Conservation (phyloP, 139 green algal species). For the Yamagishiella unicocca region DNA sequence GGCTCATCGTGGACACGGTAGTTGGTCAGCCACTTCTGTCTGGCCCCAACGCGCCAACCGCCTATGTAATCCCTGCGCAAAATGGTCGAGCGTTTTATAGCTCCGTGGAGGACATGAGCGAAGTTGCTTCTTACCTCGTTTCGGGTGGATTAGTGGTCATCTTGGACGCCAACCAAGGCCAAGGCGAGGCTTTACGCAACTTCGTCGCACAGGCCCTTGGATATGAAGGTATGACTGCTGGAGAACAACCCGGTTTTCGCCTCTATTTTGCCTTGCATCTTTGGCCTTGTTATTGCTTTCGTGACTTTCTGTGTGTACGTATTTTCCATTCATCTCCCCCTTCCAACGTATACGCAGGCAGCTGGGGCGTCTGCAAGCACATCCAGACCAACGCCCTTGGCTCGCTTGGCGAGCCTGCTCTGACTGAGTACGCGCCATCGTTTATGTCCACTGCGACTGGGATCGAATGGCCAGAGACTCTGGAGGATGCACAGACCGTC, state of each 20-base stretch:
- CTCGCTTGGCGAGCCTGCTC: neutral
- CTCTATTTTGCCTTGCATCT: too few relatives aligned
- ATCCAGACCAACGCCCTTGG: neutral
- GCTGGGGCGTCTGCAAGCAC: neutral
- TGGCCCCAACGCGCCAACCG: neutral
- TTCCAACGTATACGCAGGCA: too few relatives aligned
- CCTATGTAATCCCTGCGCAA: neutral
- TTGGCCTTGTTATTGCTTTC: too few relatives aligned
- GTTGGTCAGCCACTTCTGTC: slow-evolving; percentile 41
- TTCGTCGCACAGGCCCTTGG: neutral
- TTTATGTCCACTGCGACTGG: too few relatives aligned
- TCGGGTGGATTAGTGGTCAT: neutral
- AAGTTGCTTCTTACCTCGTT: neutral
- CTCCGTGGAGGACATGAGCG: neutral
- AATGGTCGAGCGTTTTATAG: neutral
- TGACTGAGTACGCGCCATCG: neutral
- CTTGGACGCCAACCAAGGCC: neutral
- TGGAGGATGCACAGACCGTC: neutral
- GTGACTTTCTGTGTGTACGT: too few relatives aligned
- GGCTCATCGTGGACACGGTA: neutral
- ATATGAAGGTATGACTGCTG: too few relatives aligned
- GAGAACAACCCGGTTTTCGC: too few relatives aligned
- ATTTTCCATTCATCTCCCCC: too few relatives aligned
- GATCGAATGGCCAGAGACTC: neutral
- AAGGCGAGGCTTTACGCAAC: neutral